Evolutionary conservation across 2,329 filamentous ascomycete genomes (phyloP).

Genomic region (Emmonsia crescens): DNA sequence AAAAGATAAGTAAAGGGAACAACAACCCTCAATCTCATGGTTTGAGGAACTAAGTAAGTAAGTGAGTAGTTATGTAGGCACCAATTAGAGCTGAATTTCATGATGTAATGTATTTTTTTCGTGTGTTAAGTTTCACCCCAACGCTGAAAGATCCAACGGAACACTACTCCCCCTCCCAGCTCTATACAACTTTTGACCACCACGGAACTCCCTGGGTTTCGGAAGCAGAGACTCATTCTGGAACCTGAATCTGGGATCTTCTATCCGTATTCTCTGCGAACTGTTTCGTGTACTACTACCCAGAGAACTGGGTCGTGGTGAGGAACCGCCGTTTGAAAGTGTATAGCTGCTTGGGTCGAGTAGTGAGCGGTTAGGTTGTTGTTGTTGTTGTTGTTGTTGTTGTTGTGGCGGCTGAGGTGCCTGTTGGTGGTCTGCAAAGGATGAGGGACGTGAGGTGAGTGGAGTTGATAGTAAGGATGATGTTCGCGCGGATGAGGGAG

Average conservation of each 20-base stretch:
- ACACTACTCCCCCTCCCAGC: conserved; percentile 91
- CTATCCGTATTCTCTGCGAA: conserved; percentile 40
- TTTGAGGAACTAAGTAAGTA: background rate
- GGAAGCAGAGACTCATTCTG: conserved; percentile 71
- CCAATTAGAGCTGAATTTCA: no score
- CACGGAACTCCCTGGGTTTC: conserved; percentile 69
- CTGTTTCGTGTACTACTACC: background rate
- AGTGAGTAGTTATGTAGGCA: no score
- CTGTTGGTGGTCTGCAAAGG: conserved; percentile 18
- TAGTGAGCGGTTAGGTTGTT: conserved; percentile 47
- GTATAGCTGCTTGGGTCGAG: conserved; percentile 70
- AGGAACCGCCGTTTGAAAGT: conserved; percentile 48
- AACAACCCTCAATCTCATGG: background rate
- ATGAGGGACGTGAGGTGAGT: conserved; percentile 34
- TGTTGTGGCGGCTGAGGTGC: conserved; percentile 28
- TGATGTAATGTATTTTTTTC: no score
- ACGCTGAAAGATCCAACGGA: conserved; percentile 65
- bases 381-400: conserved; percentile 31
- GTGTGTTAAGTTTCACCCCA: conserved; percentile 22
- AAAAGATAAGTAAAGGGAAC: background rate
- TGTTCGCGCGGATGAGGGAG: conserved; percentile 35
- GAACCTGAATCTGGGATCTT: conserved; percentile 79
- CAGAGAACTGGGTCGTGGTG: background rate
- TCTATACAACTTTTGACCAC: conserved; percentile 67
- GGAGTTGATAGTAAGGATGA: conserved; percentile 22